phyloP scores from a whole-genome alignment of 2,329 filamentous ascomycete species.

The Paraconiothyrium sp. region DNA sequence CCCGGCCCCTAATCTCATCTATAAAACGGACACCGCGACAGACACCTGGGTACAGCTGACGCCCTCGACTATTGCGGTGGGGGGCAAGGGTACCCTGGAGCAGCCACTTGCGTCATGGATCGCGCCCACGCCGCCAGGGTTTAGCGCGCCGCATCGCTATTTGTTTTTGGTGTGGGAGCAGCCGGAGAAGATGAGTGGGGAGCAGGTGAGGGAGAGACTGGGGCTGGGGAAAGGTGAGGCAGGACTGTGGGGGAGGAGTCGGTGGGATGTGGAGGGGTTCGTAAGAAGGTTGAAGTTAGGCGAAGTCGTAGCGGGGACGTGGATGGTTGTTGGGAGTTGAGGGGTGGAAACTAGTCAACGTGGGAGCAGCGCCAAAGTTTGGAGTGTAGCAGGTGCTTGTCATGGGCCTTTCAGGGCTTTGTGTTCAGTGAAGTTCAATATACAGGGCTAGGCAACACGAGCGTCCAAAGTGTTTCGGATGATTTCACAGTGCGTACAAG shows the following conservation, averaged over 20 bases:
- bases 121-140: background rate
- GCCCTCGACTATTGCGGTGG: background rate
- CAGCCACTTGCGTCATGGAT: slow-evolving; percentile 9
- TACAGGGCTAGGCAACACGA: background rate
- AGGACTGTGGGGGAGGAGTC: background rate
- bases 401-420: background rate
- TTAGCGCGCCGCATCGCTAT: slow-evolving; percentile 14
- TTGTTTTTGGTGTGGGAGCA: slow-evolving; percentile 15
- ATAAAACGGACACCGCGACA: slow-evolving; percentile 1
- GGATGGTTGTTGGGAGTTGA: slow-evolving; percentile 9
- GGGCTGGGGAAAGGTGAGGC: background rate
- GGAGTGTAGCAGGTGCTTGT: background rate
- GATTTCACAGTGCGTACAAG: background rate
- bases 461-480: background rate
- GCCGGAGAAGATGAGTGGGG: slow-evolving; percentile 5
- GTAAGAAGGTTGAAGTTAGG: slow-evolving; percentile 2
- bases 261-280: slow-evolving; percentile 9
- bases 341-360: background rate
- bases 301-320: slow-evolving; percentile 6
- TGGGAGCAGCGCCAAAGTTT: no score
- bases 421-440: background rate
- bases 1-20: background rate
- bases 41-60: slow-evolving; percentile 5
- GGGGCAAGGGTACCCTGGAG: slow-evolving; percentile 4
- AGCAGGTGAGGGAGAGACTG: slow-evolving; percentile 8